Percentiles rank a stretch among this genome's conserved stretches.
Conservation (phyloP, 163 green algal genomes). For the Chlorella variabilis region DNA sequence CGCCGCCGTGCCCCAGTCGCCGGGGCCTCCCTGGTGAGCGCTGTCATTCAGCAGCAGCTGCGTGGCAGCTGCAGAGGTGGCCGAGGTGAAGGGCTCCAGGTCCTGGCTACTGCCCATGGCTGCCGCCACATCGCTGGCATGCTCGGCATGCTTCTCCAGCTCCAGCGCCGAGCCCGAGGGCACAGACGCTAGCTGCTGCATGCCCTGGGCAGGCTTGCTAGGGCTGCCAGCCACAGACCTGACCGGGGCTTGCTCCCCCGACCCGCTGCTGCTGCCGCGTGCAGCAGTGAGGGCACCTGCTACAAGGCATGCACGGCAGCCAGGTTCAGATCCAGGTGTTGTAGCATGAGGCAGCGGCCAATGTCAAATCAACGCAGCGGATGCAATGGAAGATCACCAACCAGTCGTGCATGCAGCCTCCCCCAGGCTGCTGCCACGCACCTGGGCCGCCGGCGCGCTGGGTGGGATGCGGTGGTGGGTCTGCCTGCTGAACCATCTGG, state of each 20-base stretch:
- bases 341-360: too few species aligned
- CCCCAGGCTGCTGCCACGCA: neutral
- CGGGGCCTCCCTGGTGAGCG: neutral
- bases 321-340: too few species aligned
- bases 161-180: neutral
- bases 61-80: neutral
- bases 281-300: too few species aligned
- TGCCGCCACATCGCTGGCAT: neutral
- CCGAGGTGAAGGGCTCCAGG: neutral
- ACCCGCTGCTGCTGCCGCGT: too few species aligned
- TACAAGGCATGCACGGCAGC: too few species aligned
- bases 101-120: neutral
- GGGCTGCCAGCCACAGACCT: too few species aligned
- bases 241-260: too few species aligned
- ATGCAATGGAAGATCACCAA: too few species aligned
- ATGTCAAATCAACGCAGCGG: too few species aligned
- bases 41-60: neutral
- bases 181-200: neutral
- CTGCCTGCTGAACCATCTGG: neutral
- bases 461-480: too few species aligned
- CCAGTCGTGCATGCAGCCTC: too few species aligned
- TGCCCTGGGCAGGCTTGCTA: too few species aligned
- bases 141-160: neutral
- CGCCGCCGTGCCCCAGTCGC: neutral
- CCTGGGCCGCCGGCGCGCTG: neutral